Percentiles rank a stretch among this genome's conserved stretches.
phyloP scores from a whole-genome alignment of 1,284 basidiomycete species.

The Wolfiporia cocos region DNA sequence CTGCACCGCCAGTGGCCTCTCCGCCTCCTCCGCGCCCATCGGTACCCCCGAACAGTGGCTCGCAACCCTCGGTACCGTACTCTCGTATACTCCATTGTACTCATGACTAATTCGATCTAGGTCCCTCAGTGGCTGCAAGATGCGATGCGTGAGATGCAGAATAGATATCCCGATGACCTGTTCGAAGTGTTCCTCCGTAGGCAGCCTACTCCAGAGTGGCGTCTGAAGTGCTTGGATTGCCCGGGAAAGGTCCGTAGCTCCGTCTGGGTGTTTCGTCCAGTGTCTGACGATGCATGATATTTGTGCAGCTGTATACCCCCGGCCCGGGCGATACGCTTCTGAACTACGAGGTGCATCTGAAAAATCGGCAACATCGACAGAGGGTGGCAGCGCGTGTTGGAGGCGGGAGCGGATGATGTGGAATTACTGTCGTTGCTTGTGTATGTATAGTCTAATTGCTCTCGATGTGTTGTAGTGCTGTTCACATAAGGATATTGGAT shows the following conservation, averaged over 20 bases:
- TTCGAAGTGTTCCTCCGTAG: slow-evolving; percentile 75
- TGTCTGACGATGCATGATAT: slow-evolving; percentile 89
- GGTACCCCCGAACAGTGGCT: slow-evolving; percentile 6
- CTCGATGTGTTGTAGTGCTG: slow-evolving; percentile 21
- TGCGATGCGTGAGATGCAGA: slow-evolving; percentile 62
- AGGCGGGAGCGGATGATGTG: too few relatives aligned
- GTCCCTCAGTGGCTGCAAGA: slow-evolving; percentile 68
- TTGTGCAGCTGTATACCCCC: slow-evolving; percentile 82
- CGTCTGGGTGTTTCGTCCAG: slow-evolving; percentile 82
- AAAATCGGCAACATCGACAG: slow-evolving; percentile 64
- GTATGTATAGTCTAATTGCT: too few relatives aligned
- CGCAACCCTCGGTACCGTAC: too few relatives aligned
- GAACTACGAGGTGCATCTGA: slow-evolving; percentile 93
- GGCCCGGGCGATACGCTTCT: slow-evolving; percentile 86
- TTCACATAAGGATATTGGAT: too few relatives aligned
- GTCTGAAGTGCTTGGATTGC: slow-evolving; percentile 92
- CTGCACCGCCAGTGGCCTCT: slow-evolving; percentile 4
- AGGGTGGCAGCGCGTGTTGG: slow-evolving; percentile 48
- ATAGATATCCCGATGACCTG: slow-evolving; percentile 75
- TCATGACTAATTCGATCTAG: slow-evolving; percentile 7
- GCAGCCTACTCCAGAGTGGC: slow-evolving; percentile 70
- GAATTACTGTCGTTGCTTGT: too few relatives aligned
- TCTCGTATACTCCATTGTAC: too few relatives aligned
- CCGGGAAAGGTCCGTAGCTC: slow-evolving; percentile 75
- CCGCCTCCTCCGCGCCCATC: slow-evolving; percentile 6